phyloP scores from a whole-genome alignment of 2,329 filamentous ascomycete species.

The Diaporthe vexans region DNA sequence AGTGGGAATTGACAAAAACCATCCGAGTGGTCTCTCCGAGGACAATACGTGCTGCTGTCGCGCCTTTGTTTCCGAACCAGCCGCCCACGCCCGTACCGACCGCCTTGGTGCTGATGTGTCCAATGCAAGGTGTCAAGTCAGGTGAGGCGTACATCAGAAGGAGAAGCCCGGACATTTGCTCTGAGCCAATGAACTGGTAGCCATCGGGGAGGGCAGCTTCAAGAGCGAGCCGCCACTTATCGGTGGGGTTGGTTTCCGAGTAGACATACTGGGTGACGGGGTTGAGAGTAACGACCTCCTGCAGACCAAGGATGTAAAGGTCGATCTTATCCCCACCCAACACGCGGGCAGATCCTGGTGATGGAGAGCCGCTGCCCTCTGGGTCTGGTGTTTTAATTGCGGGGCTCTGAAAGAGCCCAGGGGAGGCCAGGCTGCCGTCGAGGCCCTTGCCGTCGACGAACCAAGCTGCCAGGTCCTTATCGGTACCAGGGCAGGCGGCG shows the following conservation, averaged over 20 bases:
- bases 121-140: conserved; percentile 79
- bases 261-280: conserved; percentile 84
- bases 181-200: conserved; percentile 82
- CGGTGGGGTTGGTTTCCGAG: conserved; percentile 77
- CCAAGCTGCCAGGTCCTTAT: conserved; percentile 90
- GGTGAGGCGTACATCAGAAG: conserved; percentile 89
- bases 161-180: conserved; percentile 89
- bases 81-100: conserved; percentile 93
- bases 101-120: conserved; percentile 83
- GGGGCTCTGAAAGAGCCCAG: conserved; percentile 60
- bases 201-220: conserved; percentile 80
- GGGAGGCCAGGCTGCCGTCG: conserved; percentile 71
- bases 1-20: conserved; percentile 91
- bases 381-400: conserved; percentile 49
- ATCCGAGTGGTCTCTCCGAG: conserved; percentile 91
- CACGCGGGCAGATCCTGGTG: conserved; percentile 56
- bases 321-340: conserved; percentile 79
- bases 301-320: conserved; percentile 90
- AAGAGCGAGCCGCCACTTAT: conserved; percentile 85
- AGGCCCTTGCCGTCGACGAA: conserved; percentile 84
- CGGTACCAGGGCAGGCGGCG: conserved; percentile 84
- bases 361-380: conserved; percentile 46
- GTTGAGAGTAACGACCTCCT: conserved; percentile 91
- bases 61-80: conserved; percentile 97
- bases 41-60: conserved; percentile 83